Percentiles rank a stretch among this genome's conserved stretches.
These are phyloP conservation scores for Globisporangium uncinulatum DNA, from an alignment of 352 stramenopile species.

Conservation along the genomic window DNA sequence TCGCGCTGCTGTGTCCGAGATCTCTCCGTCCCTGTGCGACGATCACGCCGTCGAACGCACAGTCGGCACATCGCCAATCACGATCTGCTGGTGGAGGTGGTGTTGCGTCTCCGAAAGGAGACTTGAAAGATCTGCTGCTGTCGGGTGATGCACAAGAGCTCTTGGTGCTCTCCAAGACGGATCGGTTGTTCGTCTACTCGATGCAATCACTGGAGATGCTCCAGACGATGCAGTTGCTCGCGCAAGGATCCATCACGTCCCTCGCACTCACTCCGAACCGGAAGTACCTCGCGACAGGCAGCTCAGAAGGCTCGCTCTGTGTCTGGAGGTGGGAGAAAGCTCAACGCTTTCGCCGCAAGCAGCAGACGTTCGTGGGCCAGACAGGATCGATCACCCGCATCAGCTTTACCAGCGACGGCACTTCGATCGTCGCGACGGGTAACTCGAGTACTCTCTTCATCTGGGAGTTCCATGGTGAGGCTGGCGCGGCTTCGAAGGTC, in stretches of 20 bases:
- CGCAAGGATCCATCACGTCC: conserved; percentile 40
- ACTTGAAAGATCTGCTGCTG: conserved; percentile 40
- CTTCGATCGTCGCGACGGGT: conserved; percentile 33
- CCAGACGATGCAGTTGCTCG: conserved; percentile 48
- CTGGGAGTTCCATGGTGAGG: conserved; percentile 50
- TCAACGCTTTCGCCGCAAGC: conserved; percentile 44
- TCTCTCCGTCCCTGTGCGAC: conserved; percentile 31
- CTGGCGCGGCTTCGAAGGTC: neutral
- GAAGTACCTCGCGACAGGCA: conserved; percentile 63
- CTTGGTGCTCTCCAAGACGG: conserved; percentile 36
- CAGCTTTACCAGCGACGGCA: conserved; percentile 36
- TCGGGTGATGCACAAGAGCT: conserved; percentile 43
- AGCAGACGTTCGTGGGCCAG: conserved; percentile 53
- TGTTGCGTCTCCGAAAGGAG: conserved; percentile 1
- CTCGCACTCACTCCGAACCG: conserved; percentile 45
- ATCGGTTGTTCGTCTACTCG: conserved; percentile 55
- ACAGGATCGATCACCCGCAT: conserved; percentile 28
- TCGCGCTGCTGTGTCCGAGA: conserved; percentile 34
- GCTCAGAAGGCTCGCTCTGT: conserved; percentile 44
- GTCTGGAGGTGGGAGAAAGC: conserved; percentile 56
- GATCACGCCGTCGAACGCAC: conserved; percentile 24
- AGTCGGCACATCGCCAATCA: neutral
- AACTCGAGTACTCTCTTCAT: conserved; percentile 44
- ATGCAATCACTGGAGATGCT: conserved; percentile 26
- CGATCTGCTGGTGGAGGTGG: neutral